Evolutionary conservation across 202 grass and related monocot genomes (phyloP).

Genomic region (Bolboschoenoplectus hybrid): DNA sequence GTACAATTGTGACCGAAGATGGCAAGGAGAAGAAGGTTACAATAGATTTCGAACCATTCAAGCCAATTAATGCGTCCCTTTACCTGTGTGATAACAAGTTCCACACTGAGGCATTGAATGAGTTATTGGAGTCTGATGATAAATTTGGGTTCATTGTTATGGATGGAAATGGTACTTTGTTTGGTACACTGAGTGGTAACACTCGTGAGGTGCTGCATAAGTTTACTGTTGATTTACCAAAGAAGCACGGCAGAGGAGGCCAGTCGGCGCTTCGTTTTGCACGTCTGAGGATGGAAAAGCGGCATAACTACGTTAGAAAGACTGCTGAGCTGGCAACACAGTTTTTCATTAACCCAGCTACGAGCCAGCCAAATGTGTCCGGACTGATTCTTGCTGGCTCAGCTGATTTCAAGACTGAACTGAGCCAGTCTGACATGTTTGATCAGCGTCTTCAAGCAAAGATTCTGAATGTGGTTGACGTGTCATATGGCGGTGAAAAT

Average conservation of each 20-base stretch:
- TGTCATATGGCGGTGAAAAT: constrained; percentile 81
- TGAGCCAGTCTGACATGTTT: constrained; percentile 94
- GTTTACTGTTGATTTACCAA: constrained; percentile 80
- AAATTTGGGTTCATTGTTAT: constrained; percentile 94
- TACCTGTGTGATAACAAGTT: constrained; percentile 91
- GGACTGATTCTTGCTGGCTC: constrained; percentile 87
- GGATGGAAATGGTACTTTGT: constrained; percentile 89
- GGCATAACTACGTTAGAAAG: constrained; percentile 85
- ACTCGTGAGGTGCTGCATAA: constrained; percentile 84
- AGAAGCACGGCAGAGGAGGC: constrained; percentile 85
- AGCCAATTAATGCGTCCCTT: constrained; percentile 74
- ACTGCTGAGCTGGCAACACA: constrained; percentile 87
- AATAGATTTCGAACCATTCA: constrained; percentile 86
- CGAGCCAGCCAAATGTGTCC: constrained; percentile 81
- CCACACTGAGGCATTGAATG: constrained; percentile 81
- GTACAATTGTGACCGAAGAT: constrained; percentile 81
- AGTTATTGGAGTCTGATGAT: constrained; percentile 84
- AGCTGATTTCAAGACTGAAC: constrained; percentile 84
- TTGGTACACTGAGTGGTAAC: constrained; percentile 81
- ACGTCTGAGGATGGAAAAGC: constrained; percentile 78
- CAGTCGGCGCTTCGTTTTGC: constrained; percentile 85
- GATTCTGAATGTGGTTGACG: constrained; percentile 89
- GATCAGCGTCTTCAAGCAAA: constrained; percentile 76
- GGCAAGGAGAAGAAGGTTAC: constrained; percentile 95
- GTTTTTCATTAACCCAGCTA: constrained; percentile 81